Base-by-base conservation (phyloP, 129 eudicot species). In the Silybum marianum region DNA sequence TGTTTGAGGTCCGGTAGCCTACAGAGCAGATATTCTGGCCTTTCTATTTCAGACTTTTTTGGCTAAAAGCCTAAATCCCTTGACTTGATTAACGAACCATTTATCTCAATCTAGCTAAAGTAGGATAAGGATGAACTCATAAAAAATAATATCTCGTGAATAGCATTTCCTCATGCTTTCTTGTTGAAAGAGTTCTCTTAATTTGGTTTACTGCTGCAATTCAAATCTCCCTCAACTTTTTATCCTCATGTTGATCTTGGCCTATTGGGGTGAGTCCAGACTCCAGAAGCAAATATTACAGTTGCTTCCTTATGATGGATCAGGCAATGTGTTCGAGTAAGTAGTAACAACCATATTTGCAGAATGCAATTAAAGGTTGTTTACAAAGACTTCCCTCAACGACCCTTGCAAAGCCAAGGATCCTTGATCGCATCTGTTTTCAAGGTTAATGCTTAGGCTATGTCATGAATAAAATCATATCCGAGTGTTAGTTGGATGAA, bases 1-100 rank as follows among this genome's bases (percentile, higher is more conserved):
- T 62, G 71, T 76, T 60, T 46, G 69, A 65, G 69, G 69, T 22
- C 30, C 69, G 22, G 13, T 22, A 65, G 26, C n/a, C 66, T 58
- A 58, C 21, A 58, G 66, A 16, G 72, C 48, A 58, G 70, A 60
- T 62, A 76, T 34, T 76, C 51, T 34, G 36, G 51, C 51, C 3
- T 34, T 28, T 23, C n/a, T 76, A 76, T 32, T 60, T 76, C 21
- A 19, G 71, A 36, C 32, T 19, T 9, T 76, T 36, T 54, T 32
- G 34, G 80, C 58, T 38, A 76, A 76, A 26, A 66, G 13, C 72
- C 54, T 38, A 30, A 65, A 14, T 38, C 66, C 42, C 8, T 62
- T 12, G 23, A 62, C 22, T 7, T 62, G 36, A 6, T 25, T 19
- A 22, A 34, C 72, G 34, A 76, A 76, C 71, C 71, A 76, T 58